Conservation (phyloP, 129 eudicot species). For the Logfia minima region DNA sequence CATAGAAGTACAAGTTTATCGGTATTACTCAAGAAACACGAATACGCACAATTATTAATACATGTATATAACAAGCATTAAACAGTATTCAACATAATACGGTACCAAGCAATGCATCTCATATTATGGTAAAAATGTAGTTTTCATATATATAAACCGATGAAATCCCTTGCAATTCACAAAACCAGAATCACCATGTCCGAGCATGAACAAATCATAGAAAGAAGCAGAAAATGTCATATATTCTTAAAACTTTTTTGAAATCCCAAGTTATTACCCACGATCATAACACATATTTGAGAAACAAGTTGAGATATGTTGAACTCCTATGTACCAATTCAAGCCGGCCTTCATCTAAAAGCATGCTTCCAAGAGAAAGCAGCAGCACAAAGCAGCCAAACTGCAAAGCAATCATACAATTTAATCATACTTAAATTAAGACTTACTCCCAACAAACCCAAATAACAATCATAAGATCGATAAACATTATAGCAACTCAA, state of each 20-base stretch:
- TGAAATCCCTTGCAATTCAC: constrained; percentile 27
- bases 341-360: constrained; percentile 36
- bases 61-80: no score
- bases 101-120: not conserved
- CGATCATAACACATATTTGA: not conserved
- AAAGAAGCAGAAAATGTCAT: not conserved
- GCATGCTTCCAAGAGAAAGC: constrained; percentile 74
- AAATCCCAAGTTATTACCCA: constrained; percentile 22
- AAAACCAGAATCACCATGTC: constrained; percentile 21
- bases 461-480: not conserved
- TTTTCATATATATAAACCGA: constrained; percentile 22
- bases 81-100: no score
- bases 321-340: constrained; percentile 18
- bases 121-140: constrained; percentile 9
- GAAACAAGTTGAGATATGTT: not conserved
- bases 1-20: no score
- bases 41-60: no score
- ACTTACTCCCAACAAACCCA: not conserved
- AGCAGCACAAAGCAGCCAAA: constrained; percentile 81
- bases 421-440: not conserved
- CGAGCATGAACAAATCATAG: constrained; percentile 14
- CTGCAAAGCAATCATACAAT: constrained; percentile 38
- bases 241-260: not conserved
- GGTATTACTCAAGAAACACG: no score
- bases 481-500: not conserved